Percentiles rank a stretch among this genome's conserved stretches.
Conservation (phyloP, 768 basidiomycete genomes). For the Polyporus arcularius region DNA sequence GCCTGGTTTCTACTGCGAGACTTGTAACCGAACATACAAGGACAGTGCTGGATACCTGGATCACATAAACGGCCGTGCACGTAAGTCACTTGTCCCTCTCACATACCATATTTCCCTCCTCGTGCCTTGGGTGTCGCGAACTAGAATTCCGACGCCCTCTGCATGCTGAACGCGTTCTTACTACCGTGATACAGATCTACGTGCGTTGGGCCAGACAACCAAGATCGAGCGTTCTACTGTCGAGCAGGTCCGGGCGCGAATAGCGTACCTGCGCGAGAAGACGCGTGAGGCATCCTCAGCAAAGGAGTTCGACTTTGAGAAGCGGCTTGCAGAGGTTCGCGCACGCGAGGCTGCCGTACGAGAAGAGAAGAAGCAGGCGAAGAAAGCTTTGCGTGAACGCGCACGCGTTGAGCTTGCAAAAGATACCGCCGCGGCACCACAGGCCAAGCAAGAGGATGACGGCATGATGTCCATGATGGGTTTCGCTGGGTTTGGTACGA, state of each 20-base stretch:
- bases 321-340: conserved; percentile 81
- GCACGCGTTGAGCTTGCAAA: conserved; percentile 65
- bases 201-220: conserved; percentile 94
- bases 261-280: conserved; percentile 83
- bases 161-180: neutral
- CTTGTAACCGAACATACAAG: conserved; percentile 89
- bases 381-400: conserved; percentile 77
- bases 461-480: conserved; percentile 88
- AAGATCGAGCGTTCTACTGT: conserved; percentile 87
- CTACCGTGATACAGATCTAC: conserved; percentile 63
- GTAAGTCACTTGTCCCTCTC: conserved; percentile 50
- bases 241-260: conserved; percentile 89
- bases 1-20: conserved; percentile 92
- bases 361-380: conserved; percentile 75
- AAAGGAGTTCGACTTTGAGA: conserved; percentile 94
- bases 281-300: conserved; percentile 81
- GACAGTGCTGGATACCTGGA: conserved; percentile 94
- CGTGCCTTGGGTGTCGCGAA: no score
- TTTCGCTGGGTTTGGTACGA: conserved; percentile 85
- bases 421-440: conserved; percentile 36
- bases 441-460: conserved; percentile 44
- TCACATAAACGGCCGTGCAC: conserved; percentile 92
- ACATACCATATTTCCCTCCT: neutral
- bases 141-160: no score
- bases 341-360: conserved; percentile 68